These are phyloP conservation scores for Monascus ruber DNA, from an alignment of 2,329 filamentous ascomycete genomes.

Conservation along the genomic window DNA sequence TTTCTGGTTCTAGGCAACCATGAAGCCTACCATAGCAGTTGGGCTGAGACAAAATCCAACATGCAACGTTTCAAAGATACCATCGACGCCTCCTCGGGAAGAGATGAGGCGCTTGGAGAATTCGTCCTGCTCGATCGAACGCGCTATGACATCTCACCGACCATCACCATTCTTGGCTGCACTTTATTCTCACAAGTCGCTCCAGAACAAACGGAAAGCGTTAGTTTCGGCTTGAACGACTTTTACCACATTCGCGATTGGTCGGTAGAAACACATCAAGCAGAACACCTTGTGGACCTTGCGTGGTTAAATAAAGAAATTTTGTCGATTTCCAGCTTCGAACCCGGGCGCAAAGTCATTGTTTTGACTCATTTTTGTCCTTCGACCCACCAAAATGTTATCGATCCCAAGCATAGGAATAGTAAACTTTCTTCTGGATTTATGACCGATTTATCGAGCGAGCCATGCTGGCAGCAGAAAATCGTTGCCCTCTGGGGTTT, in stretches of 20 bases:
- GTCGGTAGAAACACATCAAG: conserved; percentile 9
- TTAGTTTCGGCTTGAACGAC: conserved; percentile 34
- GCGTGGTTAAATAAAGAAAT: conserved; percentile 25
- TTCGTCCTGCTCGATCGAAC: conserved; percentile 22
- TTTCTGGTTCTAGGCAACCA: conserved; percentile 43
- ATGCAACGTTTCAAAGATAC: conserved; percentile 1
- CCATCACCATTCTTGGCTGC: conserved; percentile 27
- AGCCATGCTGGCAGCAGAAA: conserved; percentile 24
- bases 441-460: too few relatives aligned
- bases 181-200: conserved; percentile 38
- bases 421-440: conserved; percentile 17
- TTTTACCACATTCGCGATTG: conserved; percentile 30
- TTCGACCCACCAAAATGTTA: conserved; percentile 5
- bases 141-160: conserved; percentile 18
- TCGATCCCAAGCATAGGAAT: conserved; percentile 12
- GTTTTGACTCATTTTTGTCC: conserved; percentile 23
- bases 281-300: conserved; percentile 17
- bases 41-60: too few relatives aligned
- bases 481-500: conserved; percentile 32
- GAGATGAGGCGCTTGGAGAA: conserved; percentile 3
- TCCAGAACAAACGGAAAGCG: conserved; percentile 15
- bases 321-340: not conserved
- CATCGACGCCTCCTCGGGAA: not conserved
- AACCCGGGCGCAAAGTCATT: conserved; percentile 15
- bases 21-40: conserved; percentile 31